Evolutionary conservation across 1,284 basidiomycete species (phyloP).

Genomic region (Pisolithus thermaeus): DNA sequence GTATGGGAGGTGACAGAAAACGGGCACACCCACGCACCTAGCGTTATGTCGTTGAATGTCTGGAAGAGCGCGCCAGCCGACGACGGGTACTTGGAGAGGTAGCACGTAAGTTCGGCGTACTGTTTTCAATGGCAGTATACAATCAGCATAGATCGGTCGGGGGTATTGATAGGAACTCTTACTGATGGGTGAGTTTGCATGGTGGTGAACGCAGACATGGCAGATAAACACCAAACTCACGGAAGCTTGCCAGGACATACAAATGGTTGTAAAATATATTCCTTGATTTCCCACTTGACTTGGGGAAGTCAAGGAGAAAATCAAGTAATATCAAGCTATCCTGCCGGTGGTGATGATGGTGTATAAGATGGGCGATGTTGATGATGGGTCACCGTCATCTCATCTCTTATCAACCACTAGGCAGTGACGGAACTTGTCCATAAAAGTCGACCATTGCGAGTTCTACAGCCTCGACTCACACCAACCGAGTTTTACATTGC

Average conservation of each 20-base stretch:
- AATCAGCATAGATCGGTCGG: neutral
- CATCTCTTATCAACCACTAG: too few relatives aligned
- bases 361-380: too few relatives aligned
- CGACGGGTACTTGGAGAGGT: constrained; percentile 48
- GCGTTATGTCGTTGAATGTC: constrained; percentile 55
- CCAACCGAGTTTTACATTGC: too few relatives aligned
- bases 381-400: too few relatives aligned
- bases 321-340: too few relatives aligned
- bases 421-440: too few relatives aligned
- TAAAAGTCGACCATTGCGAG: too few relatives aligned
- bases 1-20: neutral
- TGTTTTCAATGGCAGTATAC: neutral
- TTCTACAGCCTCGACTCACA: too few relatives aligned
- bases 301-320: too few relatives aligned
- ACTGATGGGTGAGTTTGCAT: neutral
- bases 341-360: too few relatives aligned
- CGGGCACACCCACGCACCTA: constrained; percentile 38
- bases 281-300: too few relatives aligned
- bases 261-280: neutral
- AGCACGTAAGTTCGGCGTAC: constrained; percentile 17
- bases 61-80: constrained; percentile 48
- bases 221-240: neutral
- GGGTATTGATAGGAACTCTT: neutral
- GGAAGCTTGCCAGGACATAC: too few relatives aligned
- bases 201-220: neutral